phyloP scores from a whole-genome alignment of 1,284 basidiomycete genomes.

The Testicularia cyperi region DNA sequence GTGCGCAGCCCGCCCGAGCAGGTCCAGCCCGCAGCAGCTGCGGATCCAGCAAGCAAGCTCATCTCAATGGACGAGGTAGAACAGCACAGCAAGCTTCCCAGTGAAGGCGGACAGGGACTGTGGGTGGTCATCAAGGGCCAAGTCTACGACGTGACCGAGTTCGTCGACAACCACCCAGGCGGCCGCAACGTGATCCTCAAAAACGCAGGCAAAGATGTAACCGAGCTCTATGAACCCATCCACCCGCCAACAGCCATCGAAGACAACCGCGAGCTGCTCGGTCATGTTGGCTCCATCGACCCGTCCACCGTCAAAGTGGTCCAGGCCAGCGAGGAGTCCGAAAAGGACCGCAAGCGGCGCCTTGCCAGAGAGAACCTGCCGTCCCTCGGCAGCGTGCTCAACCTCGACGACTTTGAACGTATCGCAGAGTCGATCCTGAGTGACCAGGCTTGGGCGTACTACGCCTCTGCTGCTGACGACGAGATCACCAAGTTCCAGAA shows the following conservation, averaged over 20 bases:
- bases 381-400: conserved; percentile 74
- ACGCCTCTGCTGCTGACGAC: conserved; percentile 65
- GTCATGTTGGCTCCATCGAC: conserved; percentile 49
- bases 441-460: conserved; percentile 59
- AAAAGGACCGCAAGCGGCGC: conserved; percentile 28
- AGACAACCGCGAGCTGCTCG: conserved; percentile 46
- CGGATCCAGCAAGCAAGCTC: conserved; percentile 25
- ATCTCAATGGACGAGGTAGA: conserved; percentile 48
- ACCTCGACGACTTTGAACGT: conserved; percentile 83
- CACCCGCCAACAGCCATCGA: conserved; percentile 55
- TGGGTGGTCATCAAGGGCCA: conserved; percentile 57
- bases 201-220: conserved; percentile 75
- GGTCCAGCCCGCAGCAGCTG: conserved; percentile 15
- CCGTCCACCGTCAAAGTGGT: conserved; percentile 32
- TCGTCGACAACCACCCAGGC: conserved; percentile 76
- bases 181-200: conserved; percentile 75
- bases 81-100: conserved; percentile 38
- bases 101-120: conserved; percentile 32
- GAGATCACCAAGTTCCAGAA: conserved; percentile 66
- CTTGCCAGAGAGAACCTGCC: conserved; percentile 63
- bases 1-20: conserved; percentile 6
- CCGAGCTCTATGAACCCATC: conserved; percentile 53
- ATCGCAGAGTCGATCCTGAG: conserved; percentile 47
- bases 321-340: conserved; percentile 22
- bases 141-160: conserved; percentile 70